Evolutionary conservation across 805 yeast species (phyloP).

Genomic region (Sugiyamaella chiloensis): DNA sequence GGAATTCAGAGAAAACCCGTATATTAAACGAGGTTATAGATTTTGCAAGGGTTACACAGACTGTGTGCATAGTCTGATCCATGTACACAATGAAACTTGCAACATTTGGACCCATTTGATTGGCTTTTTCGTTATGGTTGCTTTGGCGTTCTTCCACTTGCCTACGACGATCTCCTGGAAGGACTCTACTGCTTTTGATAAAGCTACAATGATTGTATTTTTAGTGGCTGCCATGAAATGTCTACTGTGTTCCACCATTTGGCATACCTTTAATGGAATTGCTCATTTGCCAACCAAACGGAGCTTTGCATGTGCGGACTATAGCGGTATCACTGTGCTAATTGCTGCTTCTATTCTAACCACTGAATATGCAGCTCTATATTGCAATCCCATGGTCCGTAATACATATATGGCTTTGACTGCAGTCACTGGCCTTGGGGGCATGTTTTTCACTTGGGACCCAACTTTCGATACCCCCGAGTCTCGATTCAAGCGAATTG

Average conservation of each 20-base stretch:
- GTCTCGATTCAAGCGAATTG: slow-evolving; percentile 71
- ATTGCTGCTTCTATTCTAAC: slow-evolving; percentile 87
- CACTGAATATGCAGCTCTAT: slow-evolving; percentile 76
- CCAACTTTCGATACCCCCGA: slow-evolving; percentile 87
- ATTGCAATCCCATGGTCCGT: slow-evolving; percentile 51
- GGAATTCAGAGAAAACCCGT: slow-evolving; percentile 91
- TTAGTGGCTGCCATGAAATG: slow-evolving; percentile 73
- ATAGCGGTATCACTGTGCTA: slow-evolving; percentile 87
- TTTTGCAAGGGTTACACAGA: slow-evolving; percentile 62
- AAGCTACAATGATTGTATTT: slow-evolving; percentile 58
- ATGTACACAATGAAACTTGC: slow-evolving; percentile 79
- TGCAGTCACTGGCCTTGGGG: slow-evolving; percentile 61
- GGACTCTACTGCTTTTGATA: slow-evolving; percentile 36
- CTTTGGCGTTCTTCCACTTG: slow-evolving; percentile 55
- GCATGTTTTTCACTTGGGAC: slow-evolving; percentile 85
- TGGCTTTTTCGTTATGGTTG: slow-evolving; percentile 60
- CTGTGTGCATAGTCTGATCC: slow-evolving; percentile 58
- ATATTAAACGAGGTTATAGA: slow-evolving; percentile 78
- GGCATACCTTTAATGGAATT: slow-evolving; percentile 91
- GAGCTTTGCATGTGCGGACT: slow-evolving; percentile 88
- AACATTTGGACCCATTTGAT: slow-evolving; percentile 91
- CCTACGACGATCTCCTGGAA: slow-evolving; percentile 52
- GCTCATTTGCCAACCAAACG: slow-evolving; percentile 59
- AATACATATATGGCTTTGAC: slow-evolving; percentile 58
- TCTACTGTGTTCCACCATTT: slow-evolving; percentile 69